Evolutionary conservation across 129 eudicot genomes (phyloP).

Genomic region (Centella asiatica): DNA sequence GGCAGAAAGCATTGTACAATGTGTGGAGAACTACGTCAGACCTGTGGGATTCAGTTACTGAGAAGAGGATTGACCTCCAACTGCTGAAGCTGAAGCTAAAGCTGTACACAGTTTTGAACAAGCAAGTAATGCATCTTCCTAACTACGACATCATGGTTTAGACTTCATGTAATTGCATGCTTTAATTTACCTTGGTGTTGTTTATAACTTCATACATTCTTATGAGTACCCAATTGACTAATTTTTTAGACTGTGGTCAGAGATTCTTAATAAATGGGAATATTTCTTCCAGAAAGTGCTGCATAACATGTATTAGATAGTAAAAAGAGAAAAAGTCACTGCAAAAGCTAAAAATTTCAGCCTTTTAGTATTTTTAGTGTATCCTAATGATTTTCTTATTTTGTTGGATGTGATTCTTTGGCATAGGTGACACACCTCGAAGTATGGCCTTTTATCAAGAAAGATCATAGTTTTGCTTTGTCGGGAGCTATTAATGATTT

Average conservation of each 20-base stretch:
- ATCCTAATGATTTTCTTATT: background rate
- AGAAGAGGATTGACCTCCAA: constrained; percentile 53
- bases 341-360: too few relatives aligned
- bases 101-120: constrained; percentile 42
- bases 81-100: constrained; percentile 57
- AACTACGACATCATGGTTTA: background rate
- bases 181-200: background rate
- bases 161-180: background rate
- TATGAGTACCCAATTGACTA: too few relatives aligned
- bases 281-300: too few relatives aligned
- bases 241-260: too few relatives aligned
- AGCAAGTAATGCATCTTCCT: constrained; percentile 48
- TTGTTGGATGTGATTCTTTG: background rate
- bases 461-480: constrained; percentile 56
- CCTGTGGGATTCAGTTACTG: constrained; percentile 48
- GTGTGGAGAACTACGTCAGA: constrained; percentile 58
- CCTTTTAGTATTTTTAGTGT: background rate
- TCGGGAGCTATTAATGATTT: constrained; percentile 64
- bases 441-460: constrained; percentile 70
- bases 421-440: constrained; percentile 55
- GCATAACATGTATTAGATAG: too few relatives aligned
- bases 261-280: too few relatives aligned
- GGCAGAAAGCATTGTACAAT: constrained; percentile 62
- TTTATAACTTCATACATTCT: too few relatives aligned
- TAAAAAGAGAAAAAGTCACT: too few relatives aligned